These are phyloP conservation scores for Rasamsonia emersonii DNA, from an alignment of 2,329 filamentous ascomycete species.

Conservation along the genomic window DNA sequence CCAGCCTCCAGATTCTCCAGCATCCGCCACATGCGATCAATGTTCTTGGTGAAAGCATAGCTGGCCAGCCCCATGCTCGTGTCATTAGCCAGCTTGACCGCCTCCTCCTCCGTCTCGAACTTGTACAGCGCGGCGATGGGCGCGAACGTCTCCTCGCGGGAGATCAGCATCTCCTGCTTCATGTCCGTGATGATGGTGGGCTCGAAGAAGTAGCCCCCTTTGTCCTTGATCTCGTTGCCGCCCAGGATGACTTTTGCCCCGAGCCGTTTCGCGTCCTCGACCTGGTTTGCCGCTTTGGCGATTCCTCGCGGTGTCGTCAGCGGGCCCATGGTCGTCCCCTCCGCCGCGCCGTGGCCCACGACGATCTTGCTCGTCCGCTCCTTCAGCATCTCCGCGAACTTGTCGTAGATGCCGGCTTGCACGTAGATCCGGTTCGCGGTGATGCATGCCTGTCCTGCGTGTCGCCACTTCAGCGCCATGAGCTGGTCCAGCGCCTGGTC, in stretches of 20 bases:
- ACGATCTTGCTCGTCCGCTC: slow-evolving; percentile 45
- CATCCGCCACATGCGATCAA: slow-evolving; percentile 57
- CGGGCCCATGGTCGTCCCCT: slow-evolving; percentile 51
- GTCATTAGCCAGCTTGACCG: slow-evolving; percentile 50
- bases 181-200: slow-evolving; percentile 57
- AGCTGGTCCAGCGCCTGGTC: slow-evolving; percentile 22
- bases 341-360: slow-evolving; percentile 51
- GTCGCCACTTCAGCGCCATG: slow-evolving; percentile 24
- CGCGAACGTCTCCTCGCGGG: slow-evolving; percentile 56
- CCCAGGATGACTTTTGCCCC: slow-evolving; percentile 59
- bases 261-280: slow-evolving; percentile 54
- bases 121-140: slow-evolving; percentile 55
- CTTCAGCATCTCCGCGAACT: slow-evolving; percentile 47
- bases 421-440: slow-evolving; percentile 39
- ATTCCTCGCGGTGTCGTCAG: slow-evolving; percentile 50
- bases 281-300: slow-evolving; percentile 49
- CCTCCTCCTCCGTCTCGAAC: slow-evolving; percentile 60
- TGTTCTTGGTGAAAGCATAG: slow-evolving; percentile 60
- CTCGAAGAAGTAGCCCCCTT: slow-evolving; percentile 62
- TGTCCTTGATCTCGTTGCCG: slow-evolving; percentile 38
- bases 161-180: slow-evolving; percentile 49
- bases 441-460: slow-evolving; percentile 36
- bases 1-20: slow-evolving; percentile 60
- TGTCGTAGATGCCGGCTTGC: slow-evolving; percentile 38
- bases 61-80: slow-evolving; percentile 58